Base-by-base conservation (phyloP, 768 basidiomycete genomes). In the Trametes cingulata region DNA sequence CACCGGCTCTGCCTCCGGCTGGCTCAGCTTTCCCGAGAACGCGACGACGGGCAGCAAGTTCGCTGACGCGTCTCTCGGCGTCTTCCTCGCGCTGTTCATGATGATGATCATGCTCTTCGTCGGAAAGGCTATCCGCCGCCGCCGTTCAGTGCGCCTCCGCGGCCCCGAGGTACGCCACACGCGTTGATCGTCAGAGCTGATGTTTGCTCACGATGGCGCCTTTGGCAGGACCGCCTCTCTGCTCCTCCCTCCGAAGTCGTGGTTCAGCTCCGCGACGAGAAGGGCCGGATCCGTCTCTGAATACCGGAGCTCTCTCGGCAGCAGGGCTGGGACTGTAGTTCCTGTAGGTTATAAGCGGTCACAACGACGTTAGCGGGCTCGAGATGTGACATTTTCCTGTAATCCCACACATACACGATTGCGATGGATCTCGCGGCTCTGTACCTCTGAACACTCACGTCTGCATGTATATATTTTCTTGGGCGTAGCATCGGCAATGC, bases 21-120 rank as follows among this genome's bases (percentile, higher is more conserved):
- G 49, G 58, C 62, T 59, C 35, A 50, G 63, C 14, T 43, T 62
- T 41, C 62, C 66, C 56, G 53, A 58, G 42, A 19, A 42, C 25
- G 65, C 56, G 22, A 60, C 59, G 36, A 64, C 63, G 25, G 66
- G 60, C 64, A 62, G 59, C 60, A 52, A 68, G 46, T 65, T 69
- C 64, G 59, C 72, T 19, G 72, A 75, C 65, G 68, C 68, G 2
- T 70, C 68, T 63, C 66, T 71, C 60, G 72, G 71, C 62, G 70
- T 77, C 40, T 69, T 71, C 33, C 66, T 75, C 41, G 74, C 78
- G 50, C 73, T 76, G 56, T 65, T 77, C 61, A 58, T 75, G 59
- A 70, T 77, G 50, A 63, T 76, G 51, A 65, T 73, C 53, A 68
- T 70, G 15, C 71, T 67, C 63, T 42, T 67, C 58, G 63, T 74